Percentiles rank a stretch among this genome's conserved stretches.
These are phyloP conservation scores for Avena insularis DNA, from an alignment of 176 grass and related monocot genomes.

Conservation along the genomic window DNA sequence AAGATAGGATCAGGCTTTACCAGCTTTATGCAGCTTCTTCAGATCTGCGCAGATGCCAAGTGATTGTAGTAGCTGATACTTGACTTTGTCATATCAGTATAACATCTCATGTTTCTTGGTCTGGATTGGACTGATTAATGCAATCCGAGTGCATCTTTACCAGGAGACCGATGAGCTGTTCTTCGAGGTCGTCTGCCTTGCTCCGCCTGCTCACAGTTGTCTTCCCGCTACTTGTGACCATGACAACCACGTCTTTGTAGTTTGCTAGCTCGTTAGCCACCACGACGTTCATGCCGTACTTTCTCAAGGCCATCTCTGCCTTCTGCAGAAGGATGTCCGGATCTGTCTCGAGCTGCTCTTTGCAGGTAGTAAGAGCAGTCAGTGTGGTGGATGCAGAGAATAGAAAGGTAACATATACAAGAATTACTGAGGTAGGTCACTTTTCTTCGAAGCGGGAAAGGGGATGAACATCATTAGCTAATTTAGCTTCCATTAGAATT, in stretches of 20 bases:
- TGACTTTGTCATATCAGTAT: neutral
- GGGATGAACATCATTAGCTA: neutral
- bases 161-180: constrained; percentile 43
- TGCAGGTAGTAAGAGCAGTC: constrained; percentile 3
- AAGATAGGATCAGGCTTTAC: neutral
- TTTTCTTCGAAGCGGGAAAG: neutral
- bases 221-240: constrained; percentile 53
- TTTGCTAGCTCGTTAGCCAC: constrained; percentile 67
- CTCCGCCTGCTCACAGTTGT: constrained; percentile 41
- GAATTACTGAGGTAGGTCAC: neutral
- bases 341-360: constrained; percentile 82
- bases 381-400: neutral
- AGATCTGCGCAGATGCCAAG: neutral
- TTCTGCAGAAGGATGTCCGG: constrained; percentile 74
- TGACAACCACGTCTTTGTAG: constrained; percentile 61
- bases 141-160: constrained; percentile 51
- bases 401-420: neutral
- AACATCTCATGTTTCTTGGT: neutral
- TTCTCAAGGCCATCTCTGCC: constrained; percentile 69
- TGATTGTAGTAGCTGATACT: neutral
- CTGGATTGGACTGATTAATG: neutral
- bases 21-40: neutral
- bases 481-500: neutral
- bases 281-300: constrained; percentile 77
- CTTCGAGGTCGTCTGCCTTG: constrained; percentile 58